Evolutionary conservation across 805 yeast species (phyloP), one percentile per base, ranked within the genome.

Genomic region (Zygoascus bituminiphila): DNA sequence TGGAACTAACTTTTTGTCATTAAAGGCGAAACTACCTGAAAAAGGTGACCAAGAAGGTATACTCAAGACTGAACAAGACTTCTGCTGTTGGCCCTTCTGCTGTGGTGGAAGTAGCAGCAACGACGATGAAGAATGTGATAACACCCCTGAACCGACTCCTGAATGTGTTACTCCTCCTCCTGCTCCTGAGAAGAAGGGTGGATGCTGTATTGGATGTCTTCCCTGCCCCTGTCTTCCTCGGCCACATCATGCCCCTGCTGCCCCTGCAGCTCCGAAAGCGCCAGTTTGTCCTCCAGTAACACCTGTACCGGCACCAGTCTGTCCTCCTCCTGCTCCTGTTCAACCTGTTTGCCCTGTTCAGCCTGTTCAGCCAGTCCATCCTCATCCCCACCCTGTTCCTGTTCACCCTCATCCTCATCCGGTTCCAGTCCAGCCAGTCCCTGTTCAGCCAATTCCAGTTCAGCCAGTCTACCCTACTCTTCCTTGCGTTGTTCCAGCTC

Each of bases 101-200:
- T 15, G 39, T 15, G 12, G 39, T 20, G 48, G 51, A 4, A n/a
- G 44, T 8, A 31, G 45, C 9, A 19, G 36, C 31, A 35, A 41
- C 36, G 39, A 40, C 35, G 49, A 41, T n/a, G 44, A 41, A 14
- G 51, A 45, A 15, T 41, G 48, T 24, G 45, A 39, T 12, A 14
- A n/a, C 12, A n/a, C n/a, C n/a, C 22, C 42, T 20, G 15, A 12
- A 9, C 42, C 42, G 5, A 12, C 43, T 17, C 44, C 19, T 25
- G 44, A 8, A 21, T 37, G 35, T 22, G 42, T 26, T 17, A 35
- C 24, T 23, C 19, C 39, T 35, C 23, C 42, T 39, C 25, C 42
- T 39, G 6, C 42, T 20, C 45, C 21, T 12, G 8, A n/a, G n/a
- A n/a, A 12, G 10, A 29, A 29, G 33, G 33, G 33, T 29, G 33